Percentiles rank a stretch among this genome's conserved stretches.
Evolutionary conservation across 192 early-diverging fungal species (phyloP).

Genomic region (Mortierella alpina): DNA sequence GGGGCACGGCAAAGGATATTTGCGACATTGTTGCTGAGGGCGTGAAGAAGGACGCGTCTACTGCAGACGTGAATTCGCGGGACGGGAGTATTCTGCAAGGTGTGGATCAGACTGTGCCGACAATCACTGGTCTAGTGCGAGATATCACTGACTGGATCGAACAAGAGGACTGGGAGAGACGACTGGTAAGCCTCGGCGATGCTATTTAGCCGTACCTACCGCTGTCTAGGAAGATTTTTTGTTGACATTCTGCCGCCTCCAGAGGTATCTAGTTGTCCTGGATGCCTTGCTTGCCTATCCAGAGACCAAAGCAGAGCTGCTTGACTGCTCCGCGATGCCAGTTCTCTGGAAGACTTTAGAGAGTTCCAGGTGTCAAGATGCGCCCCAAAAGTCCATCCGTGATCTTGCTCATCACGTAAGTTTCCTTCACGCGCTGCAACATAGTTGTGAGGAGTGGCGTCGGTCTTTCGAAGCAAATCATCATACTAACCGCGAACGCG

Average conservation of each 20-base stretch:
- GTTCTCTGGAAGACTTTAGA: constrained; percentile 16
- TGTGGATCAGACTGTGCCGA: not conserved
- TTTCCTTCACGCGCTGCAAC: no score
- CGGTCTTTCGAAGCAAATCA: no score
- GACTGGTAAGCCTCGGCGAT: constrained; percentile 13
- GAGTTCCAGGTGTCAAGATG: constrained; percentile 13
- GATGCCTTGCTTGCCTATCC: constrained; percentile 20
- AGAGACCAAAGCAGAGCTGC: not conserved
- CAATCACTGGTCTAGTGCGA: constrained; percentile 29
- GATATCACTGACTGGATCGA: constrained; percentile 49
- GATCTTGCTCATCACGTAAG: constrained; percentile 26
- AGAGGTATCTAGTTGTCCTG: constrained; percentile 38
- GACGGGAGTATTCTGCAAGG: not conserved
- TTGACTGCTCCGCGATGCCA: constrained; percentile 20
- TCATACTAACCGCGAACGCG: no score
- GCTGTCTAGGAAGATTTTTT: not conserved
- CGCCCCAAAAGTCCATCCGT: constrained; percentile 19
- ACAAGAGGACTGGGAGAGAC: constrained; percentile 43
- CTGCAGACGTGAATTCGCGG: not conserved
- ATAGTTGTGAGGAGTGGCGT: no score
- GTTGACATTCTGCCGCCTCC: not conserved
- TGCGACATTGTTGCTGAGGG: constrained; percentile 19
- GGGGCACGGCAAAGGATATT: constrained; percentile 23
- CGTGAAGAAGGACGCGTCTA: constrained; percentile 7
- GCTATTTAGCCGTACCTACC: not conserved